Percentiles rank a stretch among this genome's conserved stretches.
phyloP scores from a whole-genome alignment of 345 rosid genomes.

The Bretschneidera sinensis region DNA sequence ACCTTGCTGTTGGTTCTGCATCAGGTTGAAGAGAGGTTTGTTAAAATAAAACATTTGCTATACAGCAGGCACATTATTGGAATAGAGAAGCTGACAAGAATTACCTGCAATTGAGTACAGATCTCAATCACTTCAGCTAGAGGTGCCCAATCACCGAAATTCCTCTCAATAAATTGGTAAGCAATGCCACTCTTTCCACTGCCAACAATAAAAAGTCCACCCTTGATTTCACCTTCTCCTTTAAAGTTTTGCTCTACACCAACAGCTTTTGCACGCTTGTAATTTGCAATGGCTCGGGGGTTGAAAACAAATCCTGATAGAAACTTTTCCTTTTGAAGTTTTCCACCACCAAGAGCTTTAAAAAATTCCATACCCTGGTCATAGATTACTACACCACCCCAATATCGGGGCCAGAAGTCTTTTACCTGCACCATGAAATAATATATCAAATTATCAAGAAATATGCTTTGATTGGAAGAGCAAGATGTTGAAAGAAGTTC shows the following conservation, averaged over 20 bases:
- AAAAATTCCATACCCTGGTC: conserved; percentile 55
- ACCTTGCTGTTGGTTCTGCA: conserved; percentile 4
- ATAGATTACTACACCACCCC: conserved; percentile 51
- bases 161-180: conserved; percentile 65
- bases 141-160: conserved; percentile 72
- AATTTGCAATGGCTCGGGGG: conserved; percentile 63
- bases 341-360: conserved; percentile 65
- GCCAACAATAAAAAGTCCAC: conserved; percentile 59
- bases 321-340: conserved; percentile 54
- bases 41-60: conserved; percentile 3
- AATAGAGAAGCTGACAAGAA: not conserved
- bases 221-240: conserved; percentile 67
- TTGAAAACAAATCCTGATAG: conserved; percentile 56
- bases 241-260: conserved; percentile 44
- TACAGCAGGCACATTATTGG: not conserved
- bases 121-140: conserved; percentile 48
- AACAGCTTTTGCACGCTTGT: conserved; percentile 52
- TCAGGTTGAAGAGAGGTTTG: not conserved
- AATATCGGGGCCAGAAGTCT: conserved; percentile 70
- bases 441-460: conserved; percentile 4
- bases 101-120: conserved; percentile 50
- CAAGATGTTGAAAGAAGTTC: conserved; percentile 7
- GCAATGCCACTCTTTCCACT: conserved; percentile 48
- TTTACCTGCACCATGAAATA: conserved; percentile 32
- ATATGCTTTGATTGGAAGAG: not conserved